phyloP scores from a whole-genome alignment of 495 filamentous ascomycete species.

The Annulohypoxylon bovei region DNA sequence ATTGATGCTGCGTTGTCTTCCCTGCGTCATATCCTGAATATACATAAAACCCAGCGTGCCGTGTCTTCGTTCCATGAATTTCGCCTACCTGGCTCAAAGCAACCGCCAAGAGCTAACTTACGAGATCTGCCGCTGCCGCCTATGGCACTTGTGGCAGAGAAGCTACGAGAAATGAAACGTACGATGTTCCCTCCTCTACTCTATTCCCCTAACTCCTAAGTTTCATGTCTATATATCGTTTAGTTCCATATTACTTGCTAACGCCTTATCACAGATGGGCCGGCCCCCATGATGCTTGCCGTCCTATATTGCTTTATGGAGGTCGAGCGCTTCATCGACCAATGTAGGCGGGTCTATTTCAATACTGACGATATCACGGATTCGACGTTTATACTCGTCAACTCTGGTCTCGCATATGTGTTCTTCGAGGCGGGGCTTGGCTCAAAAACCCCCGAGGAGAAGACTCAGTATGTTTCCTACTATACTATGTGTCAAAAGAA shows the following conservation, averaged over 20 bases:
- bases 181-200: not conserved
- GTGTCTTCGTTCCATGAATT: slow-evolving; percentile 50
- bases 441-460: slow-evolving; percentile 46
- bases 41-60: slow-evolving; percentile 52
- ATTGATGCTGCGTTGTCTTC: slow-evolving; percentile 66
- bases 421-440: slow-evolving; percentile 61
- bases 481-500: slow-evolving; percentile 63
- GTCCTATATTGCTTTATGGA: slow-evolving; percentile 55
- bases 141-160: slow-evolving; percentile 57
- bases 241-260: not conserved
- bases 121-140: slow-evolving; percentile 66
- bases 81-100: slow-evolving; percentile 56
- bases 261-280: slow-evolving; percentile 40
- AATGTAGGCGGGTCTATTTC: slow-evolving; percentile 69
- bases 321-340: slow-evolving; percentile 65
- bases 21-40: slow-evolving; percentile 65
- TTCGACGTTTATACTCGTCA: slow-evolving; percentile 65
- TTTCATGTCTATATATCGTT: not conserved
- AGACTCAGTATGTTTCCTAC: slow-evolving; percentile 53
- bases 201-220: not conserved
- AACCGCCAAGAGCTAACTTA: slow-evolving; percentile 53
- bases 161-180: slow-evolving; percentile 61
- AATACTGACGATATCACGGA: slow-evolving; percentile 65
- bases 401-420: slow-evolving; percentile 65
- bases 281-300: slow-evolving; percentile 51